Percentiles rank a stretch among this genome's conserved stretches.
phyloP scores from a whole-genome alignment of 345 rosid species.

The Laguncularia racemosa region DNA sequence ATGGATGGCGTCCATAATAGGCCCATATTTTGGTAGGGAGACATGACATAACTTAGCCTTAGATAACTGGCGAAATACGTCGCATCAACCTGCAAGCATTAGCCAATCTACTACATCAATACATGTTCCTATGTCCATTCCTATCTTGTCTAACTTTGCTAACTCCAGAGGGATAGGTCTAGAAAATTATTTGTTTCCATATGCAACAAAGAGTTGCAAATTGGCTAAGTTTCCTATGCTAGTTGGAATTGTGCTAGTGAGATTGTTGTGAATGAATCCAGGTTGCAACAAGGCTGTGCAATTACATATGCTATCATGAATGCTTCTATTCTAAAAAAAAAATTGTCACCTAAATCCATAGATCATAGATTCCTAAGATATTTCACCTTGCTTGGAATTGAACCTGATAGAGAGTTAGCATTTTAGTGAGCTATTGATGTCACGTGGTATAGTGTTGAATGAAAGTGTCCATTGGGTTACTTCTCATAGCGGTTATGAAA shows the following conservation, averaged over 20 bases:
- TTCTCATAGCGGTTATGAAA: constrained; percentile 70
- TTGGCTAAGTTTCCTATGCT: constrained; percentile 49
- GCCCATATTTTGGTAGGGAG: no score
- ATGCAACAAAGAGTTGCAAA: constrained; percentile 41
- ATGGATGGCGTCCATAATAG: no score
- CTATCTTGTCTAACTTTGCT: constrained; percentile 42
- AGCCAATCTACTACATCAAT: no score
- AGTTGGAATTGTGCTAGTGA: constrained; percentile 48
- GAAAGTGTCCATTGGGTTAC: constrained; percentile 71
- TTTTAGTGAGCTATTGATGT: constrained; percentile 64
- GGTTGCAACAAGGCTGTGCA: constrained; percentile 41
- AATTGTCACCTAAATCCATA: constrained; percentile 56
- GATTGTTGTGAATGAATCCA: constrained; percentile 43
- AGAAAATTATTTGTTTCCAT: constrained; percentile 32
- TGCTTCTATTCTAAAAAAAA: constrained; percentile 45
- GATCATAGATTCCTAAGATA: constrained; percentile 34
- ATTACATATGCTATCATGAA: constrained; percentile 51
- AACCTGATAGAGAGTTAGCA: constrained; percentile 54
- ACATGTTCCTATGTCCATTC: no score
- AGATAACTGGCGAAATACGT: no score
- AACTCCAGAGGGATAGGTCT: constrained; percentile 65
- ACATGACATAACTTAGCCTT: no score
- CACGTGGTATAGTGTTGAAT: constrained; percentile 69
- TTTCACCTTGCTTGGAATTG: constrained; percentile 53
- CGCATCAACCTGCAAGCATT: no score